phyloP scores from a whole-genome alignment of 2,329 filamentous ascomycete species.

The Pseudogymnoascus sp. region DNA sequence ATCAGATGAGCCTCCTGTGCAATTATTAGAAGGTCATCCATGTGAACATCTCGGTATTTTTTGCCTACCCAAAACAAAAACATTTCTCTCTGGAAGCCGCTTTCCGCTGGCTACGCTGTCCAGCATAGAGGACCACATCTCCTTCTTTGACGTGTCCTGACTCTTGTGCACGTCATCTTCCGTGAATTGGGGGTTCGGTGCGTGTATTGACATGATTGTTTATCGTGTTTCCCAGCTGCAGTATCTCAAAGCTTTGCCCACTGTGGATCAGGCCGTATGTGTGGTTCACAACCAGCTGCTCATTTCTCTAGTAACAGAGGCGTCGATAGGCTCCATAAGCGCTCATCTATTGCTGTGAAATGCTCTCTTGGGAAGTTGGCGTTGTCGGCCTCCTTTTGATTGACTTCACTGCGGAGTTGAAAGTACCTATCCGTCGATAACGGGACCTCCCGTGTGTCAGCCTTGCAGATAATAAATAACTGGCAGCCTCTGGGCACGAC shows the following conservation, averaged over 20 bases:
- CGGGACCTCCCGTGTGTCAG: constrained; percentile 8
- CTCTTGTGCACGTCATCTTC: constrained; percentile 50
- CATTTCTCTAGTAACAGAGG: constrained; percentile 6
- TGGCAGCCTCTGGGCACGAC: background rate
- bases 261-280: constrained; percentile 2
- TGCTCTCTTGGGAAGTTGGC: background rate
- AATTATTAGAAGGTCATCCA: background rate
- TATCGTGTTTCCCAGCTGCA: background rate
- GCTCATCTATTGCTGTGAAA: constrained; percentile 3
- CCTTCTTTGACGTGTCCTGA: constrained; percentile 65
- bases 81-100: constrained; percentile 82
- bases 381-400: constrained; percentile 4
- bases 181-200: constrained; percentile 46
- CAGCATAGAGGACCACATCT: constrained; percentile 91
- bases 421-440: constrained; percentile 7
- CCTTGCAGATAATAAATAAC: constrained; percentile 8
- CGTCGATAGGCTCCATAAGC: background rate
- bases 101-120: constrained; percentile 85
- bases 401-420: background rate
- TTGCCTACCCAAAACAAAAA: constrained; percentile 68
- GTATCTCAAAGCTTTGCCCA: constrained; percentile 1
- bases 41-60: background rate
- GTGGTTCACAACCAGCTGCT: constrained; percentile 2
- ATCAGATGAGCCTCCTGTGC: constrained; percentile 69
- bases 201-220: constrained; percentile 30